Evolutionary conservation across 768 basidiomycete species (phyloP).

Genomic region (Suillus decipiens): DNA sequence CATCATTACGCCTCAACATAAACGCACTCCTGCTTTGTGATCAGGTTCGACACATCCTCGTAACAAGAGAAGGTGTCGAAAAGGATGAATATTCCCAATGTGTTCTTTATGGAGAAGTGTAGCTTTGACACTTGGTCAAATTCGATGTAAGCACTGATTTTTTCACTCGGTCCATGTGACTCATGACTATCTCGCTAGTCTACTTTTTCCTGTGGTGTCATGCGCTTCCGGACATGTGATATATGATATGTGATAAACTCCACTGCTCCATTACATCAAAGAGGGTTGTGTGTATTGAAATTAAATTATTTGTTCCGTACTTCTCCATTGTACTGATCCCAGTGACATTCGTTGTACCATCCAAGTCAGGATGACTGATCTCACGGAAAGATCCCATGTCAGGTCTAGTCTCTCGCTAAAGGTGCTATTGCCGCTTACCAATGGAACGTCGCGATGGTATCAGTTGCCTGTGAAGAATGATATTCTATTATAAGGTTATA

Average conservation of each 20-base stretch:
- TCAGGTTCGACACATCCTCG: slow-evolving; percentile 79
- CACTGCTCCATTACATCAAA: neutral
- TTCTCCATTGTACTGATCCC: neutral
- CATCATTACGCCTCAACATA: neutral
- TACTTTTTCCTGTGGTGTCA: neutral
- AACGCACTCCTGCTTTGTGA: slow-evolving; percentile 6
- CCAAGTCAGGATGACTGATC: neutral
- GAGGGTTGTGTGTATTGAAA: neutral
- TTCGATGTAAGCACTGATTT: neutral
- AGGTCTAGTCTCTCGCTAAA: neutral
- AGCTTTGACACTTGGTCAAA: neutral
- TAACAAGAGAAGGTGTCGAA: slow-evolving; percentile 63
- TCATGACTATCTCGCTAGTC: neutral
- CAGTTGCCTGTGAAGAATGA: neutral
- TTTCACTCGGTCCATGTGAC: too few species aligned
- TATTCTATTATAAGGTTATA: neutral
- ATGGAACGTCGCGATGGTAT: neutral
- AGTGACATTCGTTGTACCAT: neutral
- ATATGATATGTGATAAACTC: too few species aligned
- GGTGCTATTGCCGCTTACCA: neutral
- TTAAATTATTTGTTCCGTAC: too few species aligned
- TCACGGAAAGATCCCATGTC: neutral
- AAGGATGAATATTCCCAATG: slow-evolving; percentile 55
- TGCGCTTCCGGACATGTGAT: neutral
- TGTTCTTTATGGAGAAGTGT: slow-evolving; percentile 55